These are phyloP conservation scores for Amaranthus palmeri DNA, from an alignment of 148 eudicot species.

Conservation along the genomic window DNA sequence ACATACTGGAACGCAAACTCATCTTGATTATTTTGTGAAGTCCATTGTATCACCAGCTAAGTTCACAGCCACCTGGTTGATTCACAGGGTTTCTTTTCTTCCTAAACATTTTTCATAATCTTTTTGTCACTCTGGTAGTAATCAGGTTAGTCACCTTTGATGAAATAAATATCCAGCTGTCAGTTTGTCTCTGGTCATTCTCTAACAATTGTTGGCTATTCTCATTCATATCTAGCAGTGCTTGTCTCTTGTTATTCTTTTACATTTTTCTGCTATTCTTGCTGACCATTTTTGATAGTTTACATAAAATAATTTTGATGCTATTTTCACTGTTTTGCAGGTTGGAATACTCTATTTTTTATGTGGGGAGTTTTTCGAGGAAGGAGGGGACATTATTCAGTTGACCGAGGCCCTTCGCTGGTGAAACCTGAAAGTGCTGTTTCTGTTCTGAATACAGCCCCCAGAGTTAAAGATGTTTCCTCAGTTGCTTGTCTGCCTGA, in stretches of 20 bases:
- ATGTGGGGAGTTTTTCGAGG: constrained; percentile 90
- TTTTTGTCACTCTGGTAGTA: constrained; percentile 3
- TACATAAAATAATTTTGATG: background rate
- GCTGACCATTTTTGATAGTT: background rate
- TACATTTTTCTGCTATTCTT: background rate
- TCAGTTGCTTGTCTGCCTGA: constrained; percentile 32
- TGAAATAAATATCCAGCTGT: background rate
- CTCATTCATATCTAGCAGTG: too few relatives aligned
- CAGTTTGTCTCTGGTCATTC: background rate
- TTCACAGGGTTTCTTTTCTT: constrained; percentile 2
- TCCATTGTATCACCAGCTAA: background rate
- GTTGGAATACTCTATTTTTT: constrained; percentile 84
- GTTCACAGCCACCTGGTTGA: background rate
- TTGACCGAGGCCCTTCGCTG: constrained; percentile 24
- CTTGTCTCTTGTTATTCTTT: constrained; percentile 4
- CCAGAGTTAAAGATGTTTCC: constrained; percentile 22
- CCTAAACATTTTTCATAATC: background rate
- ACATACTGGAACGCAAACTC: background rate
- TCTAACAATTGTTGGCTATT: too few relatives aligned
- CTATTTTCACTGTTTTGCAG: constrained; percentile 33
- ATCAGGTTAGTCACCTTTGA: background rate
- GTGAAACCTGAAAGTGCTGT: constrained; percentile 29
- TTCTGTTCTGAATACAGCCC: constrained; percentile 17
- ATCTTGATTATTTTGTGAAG: background rate
- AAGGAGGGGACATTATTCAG: constrained; percentile 40